Evolutionary conservation across 306 rosid species (phyloP).

Genomic region (Oemleria cerasiformis): DNA sequence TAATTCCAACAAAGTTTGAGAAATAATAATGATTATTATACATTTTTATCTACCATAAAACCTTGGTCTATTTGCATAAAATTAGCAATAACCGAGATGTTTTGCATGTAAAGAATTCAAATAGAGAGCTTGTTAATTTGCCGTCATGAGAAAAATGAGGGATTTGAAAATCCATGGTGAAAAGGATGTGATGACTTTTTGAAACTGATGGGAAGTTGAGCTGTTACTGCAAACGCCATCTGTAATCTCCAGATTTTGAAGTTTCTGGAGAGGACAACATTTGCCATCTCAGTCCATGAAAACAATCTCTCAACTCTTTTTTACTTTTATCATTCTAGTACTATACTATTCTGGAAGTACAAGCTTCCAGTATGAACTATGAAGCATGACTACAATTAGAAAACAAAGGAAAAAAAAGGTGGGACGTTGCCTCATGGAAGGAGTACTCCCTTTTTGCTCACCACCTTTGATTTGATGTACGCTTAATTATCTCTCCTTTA

Average conservation of each 20-base stretch:
- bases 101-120: not conserved
- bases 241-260: not conserved
- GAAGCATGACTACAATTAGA: not conserved
- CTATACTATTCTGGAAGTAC: slow-evolving; percentile 30
- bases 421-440: not conserved
- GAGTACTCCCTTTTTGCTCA: too few species aligned
- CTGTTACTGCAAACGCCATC: slow-evolving; percentile 25
- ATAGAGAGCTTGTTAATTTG: not conserved
- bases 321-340: not conserved
- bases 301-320: slow-evolving; percentile 32
- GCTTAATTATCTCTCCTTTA: too few species aligned
- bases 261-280: slow-evolving; percentile 24
- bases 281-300: slow-evolving; percentile 28
- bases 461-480: too few species aligned
- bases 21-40: too few species aligned
- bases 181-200: slow-evolving; percentile 34
- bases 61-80: too few species aligned
- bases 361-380: not conserved
- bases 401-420: not conserved
- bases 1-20: not conserved
- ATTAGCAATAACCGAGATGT: too few species aligned
- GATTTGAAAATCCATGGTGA: slow-evolving; percentile 17
- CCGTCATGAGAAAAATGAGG: not conserved
- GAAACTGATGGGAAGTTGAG: slow-evolving; percentile 32
- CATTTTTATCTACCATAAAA: too few species aligned